Percentiles rank a stretch among this genome's conserved stretches.
phyloP scores from a whole-genome alignment of 345 rosid species.

The Mangifera indica region DNA sequence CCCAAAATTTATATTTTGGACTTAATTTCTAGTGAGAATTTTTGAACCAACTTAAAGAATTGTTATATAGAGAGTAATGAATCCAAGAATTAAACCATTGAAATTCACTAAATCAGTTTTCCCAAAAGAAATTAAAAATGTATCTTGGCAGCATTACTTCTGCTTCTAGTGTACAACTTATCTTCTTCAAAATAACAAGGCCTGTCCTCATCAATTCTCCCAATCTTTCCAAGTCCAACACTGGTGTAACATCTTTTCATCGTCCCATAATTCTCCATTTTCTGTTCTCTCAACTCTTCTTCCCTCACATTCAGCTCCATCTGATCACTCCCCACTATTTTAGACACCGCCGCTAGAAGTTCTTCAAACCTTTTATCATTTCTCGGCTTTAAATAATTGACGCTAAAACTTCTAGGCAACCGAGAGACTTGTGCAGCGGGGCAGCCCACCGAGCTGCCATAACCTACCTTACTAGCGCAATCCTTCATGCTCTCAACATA shows the following conservation, averaged over 20 bases:
- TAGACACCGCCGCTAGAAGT: not conserved
- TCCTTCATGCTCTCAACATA: conserved; percentile 25
- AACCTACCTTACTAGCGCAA: conserved; percentile 13
- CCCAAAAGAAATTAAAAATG: not conserved
- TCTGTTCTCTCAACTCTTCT: not conserved
- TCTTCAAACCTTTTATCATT: not conserved
- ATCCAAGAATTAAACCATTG: not conserved
- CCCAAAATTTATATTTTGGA: too few species aligned
- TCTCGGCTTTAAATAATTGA: not conserved
- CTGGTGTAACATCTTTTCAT: conserved; percentile 38
- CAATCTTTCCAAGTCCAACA: conserved; percentile 50
- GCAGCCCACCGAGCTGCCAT: conserved; percentile 8
- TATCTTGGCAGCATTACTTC: conserved; percentile 24
- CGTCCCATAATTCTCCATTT: conserved; percentile 9
- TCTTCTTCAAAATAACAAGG: conserved; percentile 45
- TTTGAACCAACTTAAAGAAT: not conserved
- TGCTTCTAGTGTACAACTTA: conserved; percentile 24
- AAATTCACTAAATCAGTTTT: not conserved
- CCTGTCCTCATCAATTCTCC: conserved; percentile 46
- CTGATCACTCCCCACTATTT: not conserved
- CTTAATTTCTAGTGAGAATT: not conserved
- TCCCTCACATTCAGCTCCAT: not conserved
- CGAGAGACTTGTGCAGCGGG: not conserved
- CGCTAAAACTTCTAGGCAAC: conserved; percentile 19
- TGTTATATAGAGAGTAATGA: not conserved